Evolutionary conservation across 116 monocot species (phyloP).

Genomic region (Trichopus zeylanicus): DNA sequence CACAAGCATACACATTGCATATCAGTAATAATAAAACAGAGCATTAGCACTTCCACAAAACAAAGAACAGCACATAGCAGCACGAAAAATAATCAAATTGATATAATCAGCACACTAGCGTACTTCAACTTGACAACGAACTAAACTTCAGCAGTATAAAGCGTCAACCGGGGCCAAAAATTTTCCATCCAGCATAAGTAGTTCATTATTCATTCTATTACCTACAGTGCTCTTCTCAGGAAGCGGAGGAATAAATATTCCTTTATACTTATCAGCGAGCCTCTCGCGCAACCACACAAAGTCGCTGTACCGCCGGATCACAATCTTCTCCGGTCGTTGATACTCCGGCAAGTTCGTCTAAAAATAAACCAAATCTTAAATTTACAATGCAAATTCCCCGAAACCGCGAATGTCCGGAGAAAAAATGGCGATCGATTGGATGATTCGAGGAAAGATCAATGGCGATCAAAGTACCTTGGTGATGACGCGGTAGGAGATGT

Average conservation of each 20-base stretch:
- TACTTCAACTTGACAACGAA: too few relatives aligned
- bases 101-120: too few relatives aligned
- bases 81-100: too few relatives aligned
- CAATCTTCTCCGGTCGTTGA: conserved; percentile 90
- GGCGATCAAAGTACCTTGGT: conserved; percentile 80
- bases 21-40: too few relatives aligned
- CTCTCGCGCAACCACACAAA: conserved; percentile 88
- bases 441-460: background rate
- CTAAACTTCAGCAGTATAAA: background rate
- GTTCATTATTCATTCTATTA: conserved; percentile 17
- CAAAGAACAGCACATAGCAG: too few relatives aligned
- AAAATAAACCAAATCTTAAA: background rate
- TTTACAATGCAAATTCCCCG: too few relatives aligned
- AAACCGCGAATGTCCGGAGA: too few relatives aligned
- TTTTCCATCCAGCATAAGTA: background rate
- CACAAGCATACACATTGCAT: too few relatives aligned
- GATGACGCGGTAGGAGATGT: conserved; percentile 93
- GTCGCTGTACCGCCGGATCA: conserved; percentile 92
- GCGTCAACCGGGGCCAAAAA: too few relatives aligned
- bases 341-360: conserved; percentile 93
- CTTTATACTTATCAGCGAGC: conserved; percentile 89
- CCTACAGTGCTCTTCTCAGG: conserved; percentile 99
- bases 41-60: too few relatives aligned
- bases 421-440: background rate
- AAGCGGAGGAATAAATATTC: conserved; percentile 88